Evolutionary conservation across 257 asterid genomes (phyloP).

Genomic region (Jasminum sambac): DNA sequence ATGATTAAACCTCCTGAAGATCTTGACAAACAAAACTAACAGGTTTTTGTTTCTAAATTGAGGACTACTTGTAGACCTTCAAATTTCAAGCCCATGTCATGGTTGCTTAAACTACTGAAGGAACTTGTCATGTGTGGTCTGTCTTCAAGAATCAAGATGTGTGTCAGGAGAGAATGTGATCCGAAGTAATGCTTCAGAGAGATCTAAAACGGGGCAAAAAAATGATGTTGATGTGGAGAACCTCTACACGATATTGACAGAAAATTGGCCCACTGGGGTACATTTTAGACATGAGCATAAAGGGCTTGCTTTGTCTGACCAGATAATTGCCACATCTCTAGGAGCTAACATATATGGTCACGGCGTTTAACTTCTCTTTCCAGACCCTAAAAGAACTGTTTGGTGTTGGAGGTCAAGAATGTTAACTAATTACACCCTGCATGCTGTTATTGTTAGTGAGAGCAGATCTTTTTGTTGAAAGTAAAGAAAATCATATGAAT

Average conservation of each 20-base stretch:
- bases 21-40: not conserved
- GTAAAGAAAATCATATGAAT: not conserved
- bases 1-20: not conserved
- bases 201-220: not conserved
- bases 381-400: not conserved
- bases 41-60: not conserved
- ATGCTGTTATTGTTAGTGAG: not conserved
- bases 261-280: not conserved
- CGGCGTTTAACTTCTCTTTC: not conserved
- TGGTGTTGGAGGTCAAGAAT: not conserved
- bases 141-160: not conserved
- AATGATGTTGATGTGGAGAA: not conserved
- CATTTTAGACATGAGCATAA: not conserved
- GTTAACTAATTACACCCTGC: conserved; percentile 13
- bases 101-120: not conserved
- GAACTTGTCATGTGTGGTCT: not conserved
- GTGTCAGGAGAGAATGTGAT: not conserved
- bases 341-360: not conserved
- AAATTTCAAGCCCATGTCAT: not conserved
- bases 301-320: not conserved
- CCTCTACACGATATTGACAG: not conserved
- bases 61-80: not conserved
- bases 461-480: conserved; percentile 1
- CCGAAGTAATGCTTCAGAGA: not conserved
- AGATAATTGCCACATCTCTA: not conserved